A percentile compares a stretch with the other conserved stretches of the same genome.
Conservation (phyloP, 73 alveolate species). For the Breviolum minutum region DNA sequence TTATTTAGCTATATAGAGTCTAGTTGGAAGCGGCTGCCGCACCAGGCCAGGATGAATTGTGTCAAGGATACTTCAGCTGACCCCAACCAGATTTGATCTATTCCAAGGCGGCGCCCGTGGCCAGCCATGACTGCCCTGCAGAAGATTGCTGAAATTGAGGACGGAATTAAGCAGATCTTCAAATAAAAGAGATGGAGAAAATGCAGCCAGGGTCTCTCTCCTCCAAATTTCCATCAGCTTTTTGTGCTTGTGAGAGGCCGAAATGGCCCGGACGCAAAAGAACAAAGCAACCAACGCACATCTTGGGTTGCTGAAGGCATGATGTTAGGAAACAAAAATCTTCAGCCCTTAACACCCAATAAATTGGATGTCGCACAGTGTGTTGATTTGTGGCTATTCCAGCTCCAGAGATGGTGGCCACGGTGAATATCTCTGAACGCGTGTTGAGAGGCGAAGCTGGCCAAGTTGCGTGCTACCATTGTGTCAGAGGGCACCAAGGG, state of each 20-base stretch:
- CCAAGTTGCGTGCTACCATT: slow-evolving; percentile 98
- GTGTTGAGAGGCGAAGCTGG: slow-evolving; percentile 97
- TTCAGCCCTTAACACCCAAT: too few relatives aligned
- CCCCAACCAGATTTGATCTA: too few relatives aligned
- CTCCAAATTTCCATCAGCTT: slow-evolving; percentile 96
- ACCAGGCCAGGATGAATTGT: background rate
- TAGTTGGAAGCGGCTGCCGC: background rate
- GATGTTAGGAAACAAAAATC: too few relatives aligned
- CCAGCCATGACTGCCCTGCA: slow-evolving; percentile 85
- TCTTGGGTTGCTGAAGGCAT: slow-evolving; percentile 98
- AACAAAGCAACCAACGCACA: slow-evolving; percentile 99
- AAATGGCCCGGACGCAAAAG: slow-evolving; percentile 99
- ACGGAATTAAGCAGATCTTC: background rate
- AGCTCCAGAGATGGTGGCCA: too few relatives aligned
- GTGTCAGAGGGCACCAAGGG: slow-evolving; percentile 96
- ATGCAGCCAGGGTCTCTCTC: too few relatives aligned
- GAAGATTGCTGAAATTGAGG: slow-evolving; percentile 92
- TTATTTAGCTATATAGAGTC: background rate
- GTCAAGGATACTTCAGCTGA: too few relatives aligned
- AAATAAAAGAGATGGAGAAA: too few relatives aligned
- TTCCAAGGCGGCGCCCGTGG: slow-evolving; percentile 26
- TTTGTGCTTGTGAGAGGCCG: slow-evolving; percentile 97
- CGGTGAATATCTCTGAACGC: background rate
- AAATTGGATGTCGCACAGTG: too few relatives aligned
- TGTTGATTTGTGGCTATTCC: too few relatives aligned